Evolutionary conservation across 805 yeast species (phyloP).

Genomic region (Cyberlindnera xishuangbannaensis): DNA sequence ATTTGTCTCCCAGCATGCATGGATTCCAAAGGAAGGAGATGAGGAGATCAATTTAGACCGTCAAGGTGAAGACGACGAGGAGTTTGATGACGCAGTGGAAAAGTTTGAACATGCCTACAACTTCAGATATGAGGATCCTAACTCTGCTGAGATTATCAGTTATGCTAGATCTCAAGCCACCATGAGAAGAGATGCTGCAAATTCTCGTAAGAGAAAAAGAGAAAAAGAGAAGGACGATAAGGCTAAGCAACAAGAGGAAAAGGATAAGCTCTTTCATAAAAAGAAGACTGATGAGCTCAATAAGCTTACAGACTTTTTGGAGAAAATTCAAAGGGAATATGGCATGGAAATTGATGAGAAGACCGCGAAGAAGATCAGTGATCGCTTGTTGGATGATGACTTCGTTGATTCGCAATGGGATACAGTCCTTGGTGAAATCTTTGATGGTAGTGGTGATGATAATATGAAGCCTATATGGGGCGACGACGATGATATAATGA

Average conservation of each 20-base stretch:
- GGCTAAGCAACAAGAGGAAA: slow-evolving; percentile 44
- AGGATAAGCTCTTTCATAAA: slow-evolving; percentile 57
- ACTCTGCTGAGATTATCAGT: slow-evolving; percentile 83
- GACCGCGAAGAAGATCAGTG: slow-evolving; percentile 62
- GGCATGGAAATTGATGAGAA: slow-evolving; percentile 47
- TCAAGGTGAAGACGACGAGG: slow-evolving; percentile 57
- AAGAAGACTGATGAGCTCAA: slow-evolving; percentile 73
- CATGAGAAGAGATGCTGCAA: slow-evolving; percentile 69
- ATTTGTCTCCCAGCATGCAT: slow-evolving; percentile 72
- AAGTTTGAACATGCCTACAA: slow-evolving; percentile 88
- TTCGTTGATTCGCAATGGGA: slow-evolving; percentile 94
- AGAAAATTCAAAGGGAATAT: slow-evolving; percentile 36
- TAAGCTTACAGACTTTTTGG: slow-evolving; percentile 62
- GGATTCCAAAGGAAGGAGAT: slow-evolving; percentile 77
- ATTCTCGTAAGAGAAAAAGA: slow-evolving; percentile 72
- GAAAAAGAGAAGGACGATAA: slow-evolving; percentile 57
- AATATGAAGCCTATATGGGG: slow-evolving; percentile 59
- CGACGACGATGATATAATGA: slow-evolving; percentile 55
- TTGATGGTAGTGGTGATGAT: slow-evolving; percentile 65
- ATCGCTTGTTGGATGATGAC: slow-evolving; percentile 75
- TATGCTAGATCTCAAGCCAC: slow-evolving; percentile 96
- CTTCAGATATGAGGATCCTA: slow-evolving; percentile 90
- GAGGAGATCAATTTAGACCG: slow-evolving; percentile 47
- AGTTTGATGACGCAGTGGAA: slow-evolving; percentile 89
- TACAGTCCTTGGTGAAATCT: slow-evolving; percentile 71